These are phyloP conservation scores for Stagonosporopsis tanaceti DNA, from an alignment of 2,329 filamentous ascomycete species.

Conservation along the genomic window DNA sequence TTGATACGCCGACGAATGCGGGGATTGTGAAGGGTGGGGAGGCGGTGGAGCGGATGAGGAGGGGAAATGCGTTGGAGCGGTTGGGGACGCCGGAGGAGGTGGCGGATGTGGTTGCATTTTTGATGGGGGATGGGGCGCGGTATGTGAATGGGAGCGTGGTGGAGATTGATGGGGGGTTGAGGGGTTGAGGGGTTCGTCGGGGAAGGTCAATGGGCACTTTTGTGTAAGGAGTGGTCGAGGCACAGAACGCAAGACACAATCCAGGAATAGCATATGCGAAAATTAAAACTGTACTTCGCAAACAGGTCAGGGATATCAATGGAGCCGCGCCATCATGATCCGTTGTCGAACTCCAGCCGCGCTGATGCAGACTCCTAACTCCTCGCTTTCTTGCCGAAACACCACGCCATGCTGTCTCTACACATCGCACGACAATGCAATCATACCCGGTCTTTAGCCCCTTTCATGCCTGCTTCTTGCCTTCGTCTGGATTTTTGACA, in stretches of 20 bases:
- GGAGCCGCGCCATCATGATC: background rate
- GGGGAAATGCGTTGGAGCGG: constrained; percentile 53
- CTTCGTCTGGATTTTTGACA: background rate
- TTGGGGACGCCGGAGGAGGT: constrained; percentile 58
- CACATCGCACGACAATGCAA: background rate
- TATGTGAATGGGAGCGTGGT: constrained; percentile 60
- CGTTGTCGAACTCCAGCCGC: background rate
- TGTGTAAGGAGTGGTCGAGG: background rate
- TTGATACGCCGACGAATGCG: constrained; percentile 59
- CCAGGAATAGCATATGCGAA: background rate
- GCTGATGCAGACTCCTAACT: background rate
- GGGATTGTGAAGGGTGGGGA: constrained; percentile 59
- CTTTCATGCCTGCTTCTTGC: background rate
- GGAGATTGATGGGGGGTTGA: constrained; percentile 58
- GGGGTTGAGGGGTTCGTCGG: constrained; percentile 30
- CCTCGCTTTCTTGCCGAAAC: background rate
- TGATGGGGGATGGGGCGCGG: constrained; percentile 55
- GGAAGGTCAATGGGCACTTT: background rate
- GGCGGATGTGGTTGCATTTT: constrained; percentile 59
- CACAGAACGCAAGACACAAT: no score
- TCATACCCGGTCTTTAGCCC: constrained; percentile 1
- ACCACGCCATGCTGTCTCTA: constrained; percentile 6
- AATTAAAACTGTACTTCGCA: background rate
- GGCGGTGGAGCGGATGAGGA: constrained; percentile 51
- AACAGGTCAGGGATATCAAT: constrained; percentile 9